Conservation (phyloP, 352 stramenopile species). For the Pythium pyrilobum region DNA sequence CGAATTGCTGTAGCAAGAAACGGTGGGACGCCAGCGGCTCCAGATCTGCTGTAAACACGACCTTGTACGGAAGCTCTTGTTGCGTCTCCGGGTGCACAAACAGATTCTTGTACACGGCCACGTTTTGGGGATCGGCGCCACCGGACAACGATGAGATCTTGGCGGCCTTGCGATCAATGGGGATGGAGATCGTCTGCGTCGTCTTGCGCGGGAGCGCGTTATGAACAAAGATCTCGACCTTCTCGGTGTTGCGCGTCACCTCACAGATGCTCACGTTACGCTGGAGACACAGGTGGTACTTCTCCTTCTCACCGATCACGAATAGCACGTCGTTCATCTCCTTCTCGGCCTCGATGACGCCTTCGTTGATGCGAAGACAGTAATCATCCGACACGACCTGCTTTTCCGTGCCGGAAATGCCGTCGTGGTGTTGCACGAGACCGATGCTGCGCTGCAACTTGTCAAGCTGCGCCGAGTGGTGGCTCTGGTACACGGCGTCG, state of each 20-base stretch:
- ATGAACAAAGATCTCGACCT: constrained; percentile 72
- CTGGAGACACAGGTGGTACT: constrained; percentile 62
- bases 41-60: constrained; percentile 63
- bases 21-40: constrained; percentile 43
- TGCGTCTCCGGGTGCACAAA: constrained; percentile 44
- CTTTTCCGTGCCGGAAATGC: constrained; percentile 93
- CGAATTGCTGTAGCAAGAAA: constrained; percentile 45
- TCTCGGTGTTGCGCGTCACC: constrained; percentile 48
- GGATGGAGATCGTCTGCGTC: constrained; percentile 54
- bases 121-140: constrained; percentile 25
- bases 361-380: constrained; percentile 85
- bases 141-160: constrained; percentile 36
- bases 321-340: constrained; percentile 73
- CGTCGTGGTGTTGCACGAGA: constrained; percentile 96
- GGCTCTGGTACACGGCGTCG: constrained; percentile 70
- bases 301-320: constrained; percentile 61
- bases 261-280: constrained; percentile 92
- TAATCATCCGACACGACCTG: constrained; percentile 96
- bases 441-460: constrained; percentile 87
- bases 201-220: constrained; percentile 56
- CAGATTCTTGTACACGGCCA: constrained; percentile 49
- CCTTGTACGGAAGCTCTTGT: constrained; percentile 50
- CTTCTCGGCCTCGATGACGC: constrained; percentile 58
- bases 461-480: constrained; percentile 40
- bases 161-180: constrained; percentile 39